phyloP scores from a whole-genome alignment of 2,329 filamentous ascomycete genomes.

The Capronia americana region DNA sequence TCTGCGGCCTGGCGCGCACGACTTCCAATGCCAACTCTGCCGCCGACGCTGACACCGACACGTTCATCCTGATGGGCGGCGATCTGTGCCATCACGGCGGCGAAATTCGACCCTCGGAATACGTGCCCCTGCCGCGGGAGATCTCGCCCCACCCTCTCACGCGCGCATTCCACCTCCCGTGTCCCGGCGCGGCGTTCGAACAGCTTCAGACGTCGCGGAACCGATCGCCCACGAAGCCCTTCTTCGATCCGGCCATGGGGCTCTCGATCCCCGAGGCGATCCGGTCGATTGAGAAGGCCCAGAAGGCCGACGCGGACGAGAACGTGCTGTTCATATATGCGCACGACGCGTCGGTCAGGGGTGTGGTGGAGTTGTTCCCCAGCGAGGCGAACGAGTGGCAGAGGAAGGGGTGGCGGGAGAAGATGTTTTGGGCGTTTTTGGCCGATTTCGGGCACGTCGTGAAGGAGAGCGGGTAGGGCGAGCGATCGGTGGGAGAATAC shows the following conservation, averaged over 20 bases:
- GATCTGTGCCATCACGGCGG: constrained; percentile 55
- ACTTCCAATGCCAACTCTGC: constrained; percentile 36
- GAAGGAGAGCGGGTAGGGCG: neutral
- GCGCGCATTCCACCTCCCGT: constrained; percentile 1
- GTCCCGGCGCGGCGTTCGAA: constrained; percentile 15
- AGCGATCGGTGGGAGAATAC: neutral
- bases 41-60: constrained; percentile 21
- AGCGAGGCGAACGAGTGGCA: constrained; percentile 41
- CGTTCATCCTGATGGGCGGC: constrained; percentile 60
- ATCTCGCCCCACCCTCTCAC: constrained; percentile 15
- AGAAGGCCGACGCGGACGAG: constrained; percentile 38
- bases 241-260: constrained; percentile 43
- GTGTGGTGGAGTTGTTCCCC: constrained; percentile 41
- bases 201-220: constrained; percentile 3
- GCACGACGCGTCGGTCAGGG: constrained; percentile 41
- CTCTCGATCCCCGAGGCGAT: constrained; percentile 28
- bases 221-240: constrained; percentile 37
- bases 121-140: constrained; percentile 22
- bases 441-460: constrained; percentile 27
- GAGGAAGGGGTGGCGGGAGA: constrained; percentile 40
- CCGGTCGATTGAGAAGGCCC: constrained; percentile 32
- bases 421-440: constrained; percentile 32
- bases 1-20: constrained; percentile 58
- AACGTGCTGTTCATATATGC: constrained; percentile 43
- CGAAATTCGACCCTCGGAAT: constrained; percentile 25